Base-by-base conservation (phyloP, 495 filamentous ascomycete genomes). In the Penicillium lagena region DNA sequence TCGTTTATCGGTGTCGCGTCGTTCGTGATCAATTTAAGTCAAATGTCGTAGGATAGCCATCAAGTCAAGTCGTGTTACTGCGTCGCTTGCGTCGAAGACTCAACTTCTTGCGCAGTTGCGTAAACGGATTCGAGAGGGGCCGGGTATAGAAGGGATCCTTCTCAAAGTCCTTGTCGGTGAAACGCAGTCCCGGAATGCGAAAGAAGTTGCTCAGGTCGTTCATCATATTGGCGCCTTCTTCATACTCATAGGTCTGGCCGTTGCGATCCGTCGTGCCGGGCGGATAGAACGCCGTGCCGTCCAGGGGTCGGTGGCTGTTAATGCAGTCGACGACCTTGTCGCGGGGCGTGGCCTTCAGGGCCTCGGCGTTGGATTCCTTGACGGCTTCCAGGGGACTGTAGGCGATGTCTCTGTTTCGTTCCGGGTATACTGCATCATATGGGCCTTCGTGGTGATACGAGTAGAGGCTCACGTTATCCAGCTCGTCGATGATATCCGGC, bases 401-500 rank as follows among this genome's bases (percentile, higher is more conserved):
- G 41, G 73, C 66, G 55, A 62, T 71, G 52, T 78, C 62, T n/a
- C 60, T 66, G 62, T 96, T 95, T 14, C 86, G 70, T 22, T 87
- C 77, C 7, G 81, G 64, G 37, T 86, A 73, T 4, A 86, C 84
- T 0, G 93, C 89, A 60, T 98, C 93, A 51, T 87, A 98, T 0
- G 93, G 93, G 0, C 93, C 93, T 44, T 86, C 87, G 52, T 98
- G 93, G 59, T 98, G 93, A 55, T 95, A 97, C 2, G 71, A 63
- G 7, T 61, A 66, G 12, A 73, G 70, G 3, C 71, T 73, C 2
- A 82, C 65, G 40, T 71, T 65, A 52, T 95, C 93, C 0, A 98
- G 76, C 3, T 72, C 59, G 63, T 98, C 93, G 51, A 98, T 89
- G 10, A 72, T 71, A 56, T 98, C 93, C 0, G 87, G 68, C 29